Percentiles rank a stretch among this genome's conserved stretches.
These are phyloP conservation scores for Euphrasia confusa DNA, from an alignment of 257 asterid genomes.

Conservation along the genomic window DNA sequence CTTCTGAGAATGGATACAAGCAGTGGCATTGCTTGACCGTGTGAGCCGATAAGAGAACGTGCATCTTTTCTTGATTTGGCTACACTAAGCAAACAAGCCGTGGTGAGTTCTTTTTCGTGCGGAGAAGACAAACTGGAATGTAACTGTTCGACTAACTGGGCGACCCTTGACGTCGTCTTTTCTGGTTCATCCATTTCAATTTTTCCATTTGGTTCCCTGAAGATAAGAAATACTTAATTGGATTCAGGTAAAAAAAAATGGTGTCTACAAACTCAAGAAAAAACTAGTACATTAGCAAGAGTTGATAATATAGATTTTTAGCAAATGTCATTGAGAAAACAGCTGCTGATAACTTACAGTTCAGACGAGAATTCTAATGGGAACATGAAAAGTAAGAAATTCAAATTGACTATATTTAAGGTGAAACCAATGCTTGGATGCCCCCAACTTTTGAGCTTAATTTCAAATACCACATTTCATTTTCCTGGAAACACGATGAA, in stretches of 20 bases:
- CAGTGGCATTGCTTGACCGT: conserved; percentile 85
- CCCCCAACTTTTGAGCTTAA: no score
- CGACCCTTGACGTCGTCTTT: conserved; percentile 56
- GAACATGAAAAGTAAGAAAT: no score
- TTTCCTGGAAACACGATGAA: neutral
- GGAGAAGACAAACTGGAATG: conserved; percentile 62
- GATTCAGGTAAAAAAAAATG: neutral
- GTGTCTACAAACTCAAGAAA: neutral
- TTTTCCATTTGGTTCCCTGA: conserved; percentile 69
- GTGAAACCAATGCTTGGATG: no score
- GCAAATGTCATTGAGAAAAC: no score
- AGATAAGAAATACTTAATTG: conserved; percentile 9
- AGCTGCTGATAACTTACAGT: no score
- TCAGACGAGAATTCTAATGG: no score
- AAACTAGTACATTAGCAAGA: no score
- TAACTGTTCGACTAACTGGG: conserved; percentile 71
- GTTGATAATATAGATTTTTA: no score
- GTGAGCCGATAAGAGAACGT: conserved; percentile 72
- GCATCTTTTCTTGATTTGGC: conserved; percentile 80
- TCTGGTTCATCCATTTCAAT: conserved; percentile 66
- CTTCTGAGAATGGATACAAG: conserved; percentile 71
- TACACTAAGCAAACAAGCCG: conserved; percentile 84
- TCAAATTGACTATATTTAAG: no score
- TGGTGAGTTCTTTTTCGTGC: conserved; percentile 72
- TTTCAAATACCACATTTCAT: no score